These are phyloP conservation scores for Fusarium kyushuense DNA, from an alignment of 2,329 filamentous ascomycete species.

Conservation along the genomic window DNA sequence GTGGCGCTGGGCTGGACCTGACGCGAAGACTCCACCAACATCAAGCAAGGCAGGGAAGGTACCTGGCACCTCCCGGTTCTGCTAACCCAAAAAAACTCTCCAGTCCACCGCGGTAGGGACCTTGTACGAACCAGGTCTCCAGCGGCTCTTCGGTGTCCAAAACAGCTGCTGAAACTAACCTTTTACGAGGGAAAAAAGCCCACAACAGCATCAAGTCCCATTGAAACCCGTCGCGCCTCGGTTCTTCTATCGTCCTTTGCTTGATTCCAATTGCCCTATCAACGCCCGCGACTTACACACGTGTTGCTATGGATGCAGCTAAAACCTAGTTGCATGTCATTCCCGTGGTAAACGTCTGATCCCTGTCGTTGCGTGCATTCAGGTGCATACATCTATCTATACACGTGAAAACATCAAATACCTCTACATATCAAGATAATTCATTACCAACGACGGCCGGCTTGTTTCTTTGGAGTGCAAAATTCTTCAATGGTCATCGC, in stretches of 20 bases:
- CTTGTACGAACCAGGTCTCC: slow-evolving; percentile 14
- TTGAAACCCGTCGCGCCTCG: slow-evolving; percentile 15
- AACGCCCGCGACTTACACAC: slow-evolving; percentile 30
- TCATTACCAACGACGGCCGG: background rate
- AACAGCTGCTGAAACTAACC: slow-evolving; percentile 27
- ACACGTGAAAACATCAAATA: slow-evolving; percentile 27
- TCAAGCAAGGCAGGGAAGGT: slow-evolving; percentile 20
- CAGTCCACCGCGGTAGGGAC: background rate
- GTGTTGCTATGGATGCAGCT: slow-evolving; percentile 26
- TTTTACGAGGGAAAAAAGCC: slow-evolving; percentile 7
- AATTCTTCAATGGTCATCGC: background rate
- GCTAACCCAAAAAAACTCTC: background rate
- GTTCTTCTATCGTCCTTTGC: slow-evolving; percentile 1
- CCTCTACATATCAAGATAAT: background rate
- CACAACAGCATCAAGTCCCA: slow-evolving; percentile 13
- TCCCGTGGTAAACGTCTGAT: slow-evolving; percentile 3
- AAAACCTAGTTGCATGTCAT: slow-evolving; percentile 33
- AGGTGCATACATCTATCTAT: slow-evolving; percentile 25
- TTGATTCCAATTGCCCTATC: slow-evolving; percentile 37
- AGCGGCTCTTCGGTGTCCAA: slow-evolving; percentile 26
- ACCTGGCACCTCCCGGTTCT: slow-evolving; percentile 1
- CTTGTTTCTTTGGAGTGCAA: background rate
- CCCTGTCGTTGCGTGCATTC: slow-evolving; percentile 33
- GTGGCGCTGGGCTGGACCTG: slow-evolving; percentile 13
- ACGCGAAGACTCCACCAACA: slow-evolving; percentile 25